phyloP scores from a whole-genome alignment of 306 rosid species.

The Corylus avellana region DNA sequence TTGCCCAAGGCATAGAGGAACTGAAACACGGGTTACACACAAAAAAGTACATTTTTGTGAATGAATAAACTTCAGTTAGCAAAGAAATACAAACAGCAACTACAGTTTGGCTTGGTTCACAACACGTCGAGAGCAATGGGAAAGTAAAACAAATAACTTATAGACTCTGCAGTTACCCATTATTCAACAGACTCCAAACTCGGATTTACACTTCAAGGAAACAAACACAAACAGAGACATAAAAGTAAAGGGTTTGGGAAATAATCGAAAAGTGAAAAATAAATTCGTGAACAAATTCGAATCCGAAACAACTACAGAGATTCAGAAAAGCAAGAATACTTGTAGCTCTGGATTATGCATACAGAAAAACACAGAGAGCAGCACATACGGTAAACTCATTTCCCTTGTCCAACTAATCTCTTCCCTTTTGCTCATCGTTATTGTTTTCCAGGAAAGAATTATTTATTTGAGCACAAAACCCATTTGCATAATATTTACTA shows the following conservation, averaged over 20 bases:
- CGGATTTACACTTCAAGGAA: conserved; percentile 36
- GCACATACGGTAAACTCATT: conserved; percentile 17
- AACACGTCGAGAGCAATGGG: conserved; percentile 28
- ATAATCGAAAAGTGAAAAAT: conserved; percentile 10
- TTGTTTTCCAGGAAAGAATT: conserved; percentile 34
- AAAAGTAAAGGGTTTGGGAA: neutral
- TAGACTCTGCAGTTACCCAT: conserved; percentile 13
- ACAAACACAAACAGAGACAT: conserved; percentile 27
- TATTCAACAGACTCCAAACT: conserved; percentile 32
- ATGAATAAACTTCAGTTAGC: conserved; percentile 2
- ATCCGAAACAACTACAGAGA: conserved; percentile 37
- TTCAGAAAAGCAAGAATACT: conserved; percentile 31
- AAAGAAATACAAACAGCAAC: conserved; percentile 12
- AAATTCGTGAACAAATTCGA: conserved; percentile 33
- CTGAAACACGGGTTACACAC: neutral
- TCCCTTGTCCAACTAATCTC: conserved; percentile 28
- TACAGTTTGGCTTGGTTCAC: conserved; percentile 23
- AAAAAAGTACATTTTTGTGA: conserved; percentile 9
- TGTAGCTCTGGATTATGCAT: conserved; percentile 31
- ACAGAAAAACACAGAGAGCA: conserved; percentile 33
- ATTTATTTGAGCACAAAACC: conserved; percentile 27
- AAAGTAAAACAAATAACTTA: conserved; percentile 30
- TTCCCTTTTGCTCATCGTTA: conserved; percentile 27
- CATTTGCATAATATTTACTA: conserved; percentile 26
- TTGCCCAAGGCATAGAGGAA: conserved; percentile 17